A percentile compares a stretch with the other conserved stretches of the same genome.
Evolutionary conservation across 331 rosid species (phyloP).

Genomic region (Quercus tomentella): DNA sequence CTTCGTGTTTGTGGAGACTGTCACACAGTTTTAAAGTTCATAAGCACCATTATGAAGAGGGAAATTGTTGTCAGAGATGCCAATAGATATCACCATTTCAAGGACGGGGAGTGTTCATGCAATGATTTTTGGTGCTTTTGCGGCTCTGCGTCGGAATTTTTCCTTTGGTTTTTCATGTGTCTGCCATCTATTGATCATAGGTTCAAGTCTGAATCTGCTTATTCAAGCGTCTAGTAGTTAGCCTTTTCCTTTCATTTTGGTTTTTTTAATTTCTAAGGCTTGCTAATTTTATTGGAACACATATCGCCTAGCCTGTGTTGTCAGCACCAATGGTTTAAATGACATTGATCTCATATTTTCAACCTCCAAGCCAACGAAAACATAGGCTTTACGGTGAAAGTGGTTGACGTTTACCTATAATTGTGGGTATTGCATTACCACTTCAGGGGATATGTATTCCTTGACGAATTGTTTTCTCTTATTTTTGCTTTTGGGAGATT

Average conservation of each 20-base stretch:
- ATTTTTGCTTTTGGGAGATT: too few relatives aligned
- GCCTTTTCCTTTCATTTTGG: neutral
- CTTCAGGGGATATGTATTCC: too few relatives aligned
- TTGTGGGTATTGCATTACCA: too few relatives aligned
- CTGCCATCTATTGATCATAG: neutral
- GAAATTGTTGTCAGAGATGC: constrained; percentile 74
- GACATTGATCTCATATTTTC: neutral
- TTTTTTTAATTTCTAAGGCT: neutral
- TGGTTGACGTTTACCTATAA: too few relatives aligned
- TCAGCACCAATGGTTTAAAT: neutral
- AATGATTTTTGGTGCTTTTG: constrained; percentile 68
- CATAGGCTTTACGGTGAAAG: neutral
- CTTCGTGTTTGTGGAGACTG: constrained; percentile 85
- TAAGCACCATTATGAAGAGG: constrained; percentile 54
- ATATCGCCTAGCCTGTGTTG: neutral
- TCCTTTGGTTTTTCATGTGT: neutral
- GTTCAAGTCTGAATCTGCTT: neutral
- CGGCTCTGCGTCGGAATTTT: neutral
- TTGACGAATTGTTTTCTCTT: too few relatives aligned
- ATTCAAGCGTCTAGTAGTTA: neutral
- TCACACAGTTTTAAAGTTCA: constrained; percentile 67
- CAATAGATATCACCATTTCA: constrained; percentile 71
- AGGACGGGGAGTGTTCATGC: constrained; percentile 73
- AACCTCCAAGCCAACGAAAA: neutral
- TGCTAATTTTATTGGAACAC: neutral